Percentiles rank a stretch among this genome's conserved stretches.
Evolutionary conservation across 148 eudicot genomes (phyloP).

Genomic region (Oxyria digyna): DNA sequence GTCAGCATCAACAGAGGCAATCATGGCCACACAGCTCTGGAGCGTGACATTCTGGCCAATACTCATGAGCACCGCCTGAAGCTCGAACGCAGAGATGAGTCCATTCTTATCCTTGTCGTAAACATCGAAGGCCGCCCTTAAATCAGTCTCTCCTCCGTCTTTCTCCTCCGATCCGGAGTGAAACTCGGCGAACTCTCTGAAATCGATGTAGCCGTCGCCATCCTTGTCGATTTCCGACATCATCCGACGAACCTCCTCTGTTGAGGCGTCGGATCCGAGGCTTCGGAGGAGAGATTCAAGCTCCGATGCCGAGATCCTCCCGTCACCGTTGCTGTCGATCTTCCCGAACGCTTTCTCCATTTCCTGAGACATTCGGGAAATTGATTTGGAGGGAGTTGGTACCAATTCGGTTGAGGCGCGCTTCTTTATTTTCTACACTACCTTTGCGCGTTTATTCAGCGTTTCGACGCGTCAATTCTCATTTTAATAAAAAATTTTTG

Average conservation of each 20-base stretch:
- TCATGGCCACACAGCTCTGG: constrained; percentile 48
- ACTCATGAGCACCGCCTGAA: constrained; percentile 42
- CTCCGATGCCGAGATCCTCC: constrained; percentile 45
- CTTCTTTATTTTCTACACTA: background rate
- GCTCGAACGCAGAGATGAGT: constrained; percentile 46
- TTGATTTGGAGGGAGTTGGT: background rate
- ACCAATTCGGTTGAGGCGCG: background rate
- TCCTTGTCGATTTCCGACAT: constrained; percentile 72
- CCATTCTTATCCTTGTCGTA: constrained; percentile 69
- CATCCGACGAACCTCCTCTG: constrained; percentile 37
- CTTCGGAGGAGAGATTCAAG: constrained; percentile 30
- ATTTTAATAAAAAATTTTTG: too few relatives aligned
- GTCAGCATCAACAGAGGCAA: constrained; percentile 43
- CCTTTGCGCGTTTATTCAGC: background rate
- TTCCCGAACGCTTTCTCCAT: constrained; percentile 39
- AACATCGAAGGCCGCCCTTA: constrained; percentile 51
- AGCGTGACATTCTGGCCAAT: constrained; percentile 49
- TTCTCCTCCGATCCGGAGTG: constrained; percentile 24
- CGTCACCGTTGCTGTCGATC: constrained; percentile 77
- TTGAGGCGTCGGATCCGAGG: constrained; percentile 42
- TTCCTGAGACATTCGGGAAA: constrained; percentile 17
- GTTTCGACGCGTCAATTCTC: background rate
- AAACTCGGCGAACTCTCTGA: constrained; percentile 52
- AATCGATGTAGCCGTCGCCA: constrained; percentile 72
- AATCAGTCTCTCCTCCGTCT: constrained; percentile 25